Percentiles rank a stretch among this genome's conserved stretches.
These are phyloP conservation scores for Debaryomycetaceae sp. DNA, from an alignment of 1,139 yeast genomes.

Conservation along the genomic window DNA sequence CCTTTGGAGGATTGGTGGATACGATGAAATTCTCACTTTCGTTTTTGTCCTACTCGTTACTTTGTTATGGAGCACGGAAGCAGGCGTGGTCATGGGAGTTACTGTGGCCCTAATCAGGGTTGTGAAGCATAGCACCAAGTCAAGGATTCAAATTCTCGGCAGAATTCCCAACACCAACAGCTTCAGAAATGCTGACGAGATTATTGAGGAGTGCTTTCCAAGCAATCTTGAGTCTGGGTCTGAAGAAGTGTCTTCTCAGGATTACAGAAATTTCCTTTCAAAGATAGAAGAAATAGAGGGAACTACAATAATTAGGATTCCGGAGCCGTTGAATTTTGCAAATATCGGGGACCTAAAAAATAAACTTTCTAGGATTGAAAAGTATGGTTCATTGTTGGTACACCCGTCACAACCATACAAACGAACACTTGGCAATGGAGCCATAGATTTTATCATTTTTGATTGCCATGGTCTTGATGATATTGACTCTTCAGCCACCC, in stretches of 20 bases:
- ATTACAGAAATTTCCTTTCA: conserved; percentile 18
- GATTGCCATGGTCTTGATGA: conserved; percentile 34
- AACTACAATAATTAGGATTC: conserved; percentile 27
- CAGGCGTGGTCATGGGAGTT: conserved; percentile 30
- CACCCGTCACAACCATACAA: conserved; percentile 32
- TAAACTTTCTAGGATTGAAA: conserved; percentile 23
- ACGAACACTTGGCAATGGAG: conserved; percentile 17
- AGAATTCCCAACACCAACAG: conserved; percentile 28
- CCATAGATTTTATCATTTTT: conserved; percentile 23
- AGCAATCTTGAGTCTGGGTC: conserved; percentile 7
- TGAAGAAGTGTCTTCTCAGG: conserved; percentile 8
- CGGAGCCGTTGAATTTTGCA: conserved; percentile 29
- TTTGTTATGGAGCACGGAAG: conserved; percentile 30
- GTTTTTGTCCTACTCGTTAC: conserved; percentile 21
- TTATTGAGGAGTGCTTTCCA: conserved; percentile 31
- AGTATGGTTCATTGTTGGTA: conserved; percentile 24
- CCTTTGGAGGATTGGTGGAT: conserved; percentile 28
- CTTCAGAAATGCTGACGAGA: conserved; percentile 33
- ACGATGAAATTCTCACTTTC: conserved; percentile 27
- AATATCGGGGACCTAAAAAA: conserved; percentile 25
- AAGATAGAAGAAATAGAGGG: conserved; percentile 31
- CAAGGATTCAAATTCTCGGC: conserved; percentile 33
- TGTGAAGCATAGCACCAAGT: conserved; percentile 25
- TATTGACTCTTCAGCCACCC: conserved; percentile 33
- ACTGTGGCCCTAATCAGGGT: conserved; percentile 25